These are phyloP conservation scores for Gentiana dahurica DNA, from an alignment of 257 asterid genomes.

Conservation along the genomic window DNA sequence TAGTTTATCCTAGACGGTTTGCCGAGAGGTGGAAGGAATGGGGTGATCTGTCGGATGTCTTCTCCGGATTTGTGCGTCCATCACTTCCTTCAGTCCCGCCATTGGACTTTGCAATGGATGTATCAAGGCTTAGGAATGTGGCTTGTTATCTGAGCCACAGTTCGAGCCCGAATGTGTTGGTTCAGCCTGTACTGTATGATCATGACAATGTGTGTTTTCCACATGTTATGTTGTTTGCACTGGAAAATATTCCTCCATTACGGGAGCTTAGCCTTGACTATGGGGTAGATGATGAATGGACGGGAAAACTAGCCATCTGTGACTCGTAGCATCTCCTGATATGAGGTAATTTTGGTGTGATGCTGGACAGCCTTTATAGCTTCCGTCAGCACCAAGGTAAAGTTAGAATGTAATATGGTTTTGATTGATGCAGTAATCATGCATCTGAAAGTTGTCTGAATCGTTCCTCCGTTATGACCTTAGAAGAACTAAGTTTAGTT, in stretches of 20 bases:
- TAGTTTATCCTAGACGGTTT: slow-evolving; percentile 70
- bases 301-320: slow-evolving; percentile 76
- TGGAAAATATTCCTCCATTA: slow-evolving; percentile 87
- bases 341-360: slow-evolving; percentile 10
- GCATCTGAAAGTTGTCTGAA: no score
- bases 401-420: not conserved
- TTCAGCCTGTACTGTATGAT: slow-evolving; percentile 75
- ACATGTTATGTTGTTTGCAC: slow-evolving; percentile 74
- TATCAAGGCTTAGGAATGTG: slow-evolving; percentile 73
- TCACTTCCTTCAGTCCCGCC: slow-evolving; percentile 57
- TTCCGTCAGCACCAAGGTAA: slow-evolving; percentile 30
- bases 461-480: no score
- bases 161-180: slow-evolving; percentile 57
- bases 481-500: no score
- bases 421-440: not conserved
- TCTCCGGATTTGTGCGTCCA: slow-evolving; percentile 47
- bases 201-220: slow-evolving; percentile 71
- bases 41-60: slow-evolving; percentile 63
- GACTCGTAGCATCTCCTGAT: slow-evolving; percentile 21
- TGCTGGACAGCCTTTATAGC: slow-evolving; percentile 9
- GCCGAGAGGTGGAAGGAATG: slow-evolving; percentile 73
- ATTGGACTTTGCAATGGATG: slow-evolving; percentile 80
- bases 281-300: slow-evolving; percentile 69
- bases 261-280: slow-evolving; percentile 77
- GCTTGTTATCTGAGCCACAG: slow-evolving; percentile 91